phyloP scores from a whole-genome alignment of 768 basidiomycete species.

The Leccinellum luteum region DNA sequence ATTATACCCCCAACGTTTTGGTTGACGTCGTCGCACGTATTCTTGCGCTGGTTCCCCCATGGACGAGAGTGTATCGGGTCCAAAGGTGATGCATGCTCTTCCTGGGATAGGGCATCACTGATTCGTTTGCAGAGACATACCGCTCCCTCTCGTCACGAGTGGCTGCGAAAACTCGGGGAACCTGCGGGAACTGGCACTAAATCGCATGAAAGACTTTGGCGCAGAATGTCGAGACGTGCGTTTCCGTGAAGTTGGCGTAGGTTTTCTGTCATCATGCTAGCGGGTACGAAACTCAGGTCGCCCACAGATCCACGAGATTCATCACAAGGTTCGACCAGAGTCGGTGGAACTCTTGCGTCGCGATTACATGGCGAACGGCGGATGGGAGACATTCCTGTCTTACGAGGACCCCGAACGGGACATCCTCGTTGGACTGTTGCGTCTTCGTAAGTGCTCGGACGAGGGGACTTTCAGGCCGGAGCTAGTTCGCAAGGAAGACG shows the following conservation, averaged over 20 bases:
- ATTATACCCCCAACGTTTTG: conserved; percentile 98
- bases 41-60: conserved; percentile 93
- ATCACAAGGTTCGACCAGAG: conserved; percentile 94
- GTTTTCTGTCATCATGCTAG: conserved; percentile 27
- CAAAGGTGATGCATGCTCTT: conserved; percentile 60
- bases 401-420: conserved; percentile 98
- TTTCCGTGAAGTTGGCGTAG: conserved; percentile 95
- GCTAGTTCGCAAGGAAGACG: conserved; percentile 64
- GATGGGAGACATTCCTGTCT: conserved; percentile 99
- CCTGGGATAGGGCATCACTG: not conserved
- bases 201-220: conserved; percentile 99
- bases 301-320: conserved; percentile 91
- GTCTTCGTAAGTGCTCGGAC: conserved; percentile 92
- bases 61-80: conserved; percentile 98
- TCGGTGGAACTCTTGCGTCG: conserved; percentile 92
- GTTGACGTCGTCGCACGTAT: conserved; percentile 97
- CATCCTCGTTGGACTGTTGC: conserved; percentile 90
- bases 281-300: conserved; percentile 1
- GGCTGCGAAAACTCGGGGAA: conserved; percentile 99
- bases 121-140: conserved; percentile 73
- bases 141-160: conserved; percentile 91
- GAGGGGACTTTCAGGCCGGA: conserved; percentile 97
- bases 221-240: conserved; percentile 96
- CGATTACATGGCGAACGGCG: conserved; percentile 96
- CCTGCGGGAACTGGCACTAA: conserved; percentile 90